These are phyloP conservation scores for Aegilops umbellulata DNA, from an alignment of 176 grass and related monocot species.

Conservation along the genomic window DNA sequence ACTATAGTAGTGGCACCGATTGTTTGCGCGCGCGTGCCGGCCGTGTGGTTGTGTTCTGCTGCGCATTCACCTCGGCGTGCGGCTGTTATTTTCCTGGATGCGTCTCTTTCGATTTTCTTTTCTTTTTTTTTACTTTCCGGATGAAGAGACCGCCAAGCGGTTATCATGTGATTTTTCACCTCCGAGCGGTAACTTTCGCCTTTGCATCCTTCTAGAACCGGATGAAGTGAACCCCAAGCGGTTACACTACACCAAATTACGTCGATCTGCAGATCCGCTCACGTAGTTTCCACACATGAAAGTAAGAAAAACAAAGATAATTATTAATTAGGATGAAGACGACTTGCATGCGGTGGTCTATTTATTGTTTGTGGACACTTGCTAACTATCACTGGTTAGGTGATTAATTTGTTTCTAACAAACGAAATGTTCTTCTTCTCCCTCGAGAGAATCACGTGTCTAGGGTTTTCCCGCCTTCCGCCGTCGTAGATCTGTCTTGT, in stretches of 20 bases:
- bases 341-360: not conserved
- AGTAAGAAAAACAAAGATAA: not conserved
- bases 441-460: no score
- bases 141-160: slow-evolving; percentile 3
- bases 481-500: no score
- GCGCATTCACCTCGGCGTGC: no score
- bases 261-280: not conserved
- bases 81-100: not conserved
- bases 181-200: slow-evolving; percentile 21
- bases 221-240: no score
- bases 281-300: not conserved
- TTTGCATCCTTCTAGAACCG: slow-evolving; percentile 31
- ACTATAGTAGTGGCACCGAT: no score
- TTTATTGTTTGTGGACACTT: not conserved
- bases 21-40: no score
- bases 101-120: not conserved
- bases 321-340: not conserved
- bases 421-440: no score
- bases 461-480: no score
- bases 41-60: no score
- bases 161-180: not conserved
- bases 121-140: not conserved
- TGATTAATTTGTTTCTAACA: not conserved
- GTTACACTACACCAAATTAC: not conserved
- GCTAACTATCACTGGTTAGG: not conserved